These are phyloP conservation scores for Elsinoe australis DNA, from an alignment of 2,329 filamentous ascomycete species.

Conservation along the genomic window DNA sequence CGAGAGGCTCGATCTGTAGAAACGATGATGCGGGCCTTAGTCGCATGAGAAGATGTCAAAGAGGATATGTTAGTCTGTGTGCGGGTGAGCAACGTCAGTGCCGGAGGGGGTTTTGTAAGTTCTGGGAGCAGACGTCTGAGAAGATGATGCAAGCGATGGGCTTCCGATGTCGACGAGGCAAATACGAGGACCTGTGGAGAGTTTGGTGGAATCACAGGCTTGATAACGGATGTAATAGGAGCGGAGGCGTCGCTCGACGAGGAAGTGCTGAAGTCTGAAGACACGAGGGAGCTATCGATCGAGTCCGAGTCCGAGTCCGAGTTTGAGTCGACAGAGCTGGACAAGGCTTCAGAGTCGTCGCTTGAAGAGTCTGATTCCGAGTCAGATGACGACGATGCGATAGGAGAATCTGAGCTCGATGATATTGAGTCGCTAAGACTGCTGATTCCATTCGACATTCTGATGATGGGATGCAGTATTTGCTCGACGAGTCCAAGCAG, in stretches of 20 bases:
- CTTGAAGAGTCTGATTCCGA: background rate
- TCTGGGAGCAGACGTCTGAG: conserved; percentile 39
- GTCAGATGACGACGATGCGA: conserved; percentile 8
- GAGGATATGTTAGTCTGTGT: conserved; percentile 45
- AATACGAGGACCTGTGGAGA: conserved; percentile 56
- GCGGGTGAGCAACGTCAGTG: conserved; percentile 49
- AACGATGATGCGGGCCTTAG: conserved; percentile 66
- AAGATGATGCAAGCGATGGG: conserved; percentile 76
- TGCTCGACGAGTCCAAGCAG: conserved; percentile 50
- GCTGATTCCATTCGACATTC: too few species aligned
- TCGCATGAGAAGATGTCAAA: conserved; percentile 50
- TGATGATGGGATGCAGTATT: too few species aligned
- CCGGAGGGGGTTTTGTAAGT: conserved; percentile 24
- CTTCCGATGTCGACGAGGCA: conserved; percentile 81
- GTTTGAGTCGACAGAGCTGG: background rate
- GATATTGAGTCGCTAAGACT: conserved; percentile 20
- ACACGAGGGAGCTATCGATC: conserved; percentile 18
- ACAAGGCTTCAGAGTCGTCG: background rate
- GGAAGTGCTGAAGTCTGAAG: too few species aligned
- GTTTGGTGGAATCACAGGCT: conserved; percentile 19
- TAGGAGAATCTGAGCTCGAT: conserved; percentile 21
- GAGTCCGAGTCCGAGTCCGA: conserved; percentile 12
- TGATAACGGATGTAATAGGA: too few species aligned
- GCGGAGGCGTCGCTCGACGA: too few species aligned
- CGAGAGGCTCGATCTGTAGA: conserved; percentile 90